These are phyloP conservation scores for Gymnopus androsaceus DNA, from an alignment of 1,284 basidiomycete genomes.

Conservation along the genomic window DNA sequence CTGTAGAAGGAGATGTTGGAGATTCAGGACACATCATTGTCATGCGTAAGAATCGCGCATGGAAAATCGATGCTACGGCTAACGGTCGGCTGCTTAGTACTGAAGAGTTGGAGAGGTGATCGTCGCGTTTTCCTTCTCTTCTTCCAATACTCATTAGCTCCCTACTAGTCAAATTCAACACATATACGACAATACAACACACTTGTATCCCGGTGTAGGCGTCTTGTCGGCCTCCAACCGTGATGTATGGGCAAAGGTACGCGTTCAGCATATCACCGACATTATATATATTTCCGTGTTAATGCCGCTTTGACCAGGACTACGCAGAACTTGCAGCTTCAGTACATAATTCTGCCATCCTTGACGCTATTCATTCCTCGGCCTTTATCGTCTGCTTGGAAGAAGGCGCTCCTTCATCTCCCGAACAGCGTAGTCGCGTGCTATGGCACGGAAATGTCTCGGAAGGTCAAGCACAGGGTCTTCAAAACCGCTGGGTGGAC, in stretches of 20 bases:
- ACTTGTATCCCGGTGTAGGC: slow-evolving; percentile 75
- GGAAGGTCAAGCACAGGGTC: slow-evolving; percentile 47
- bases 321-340: slow-evolving; percentile 59
- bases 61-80: slow-evolving; percentile 66
- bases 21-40: slow-evolving; percentile 77
- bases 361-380: slow-evolving; percentile 78
- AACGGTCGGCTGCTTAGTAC: slow-evolving; percentile 67
- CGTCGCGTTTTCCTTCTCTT: slow-evolving; percentile 8
- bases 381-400: slow-evolving; percentile 85
- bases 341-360: slow-evolving; percentile 60
- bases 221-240: slow-evolving; percentile 77
- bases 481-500: slow-evolving; percentile 79
- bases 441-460: slow-evolving; percentile 73
- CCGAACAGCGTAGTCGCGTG: slow-evolving; percentile 61
- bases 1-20: slow-evolving; percentile 63
- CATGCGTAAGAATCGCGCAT: slow-evolving; percentile 75
- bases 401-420: slow-evolving; percentile 50
- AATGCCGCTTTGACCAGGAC: slow-evolving; percentile 45
- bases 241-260: slow-evolving; percentile 82
- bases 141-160: not conserved
- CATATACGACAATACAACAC: slow-evolving; percentile 66
- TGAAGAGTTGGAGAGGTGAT: slow-evolving; percentile 67
- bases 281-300: no score
- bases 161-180: slow-evolving; percentile 66
- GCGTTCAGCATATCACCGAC: slow-evolving; percentile 18